A percentile compares a stretch with the other conserved stretches of the same genome.
Evolutionary conservation across 306 rosid genomes (phyloP).

Genomic region (Erythrophleum fordii): DNA sequence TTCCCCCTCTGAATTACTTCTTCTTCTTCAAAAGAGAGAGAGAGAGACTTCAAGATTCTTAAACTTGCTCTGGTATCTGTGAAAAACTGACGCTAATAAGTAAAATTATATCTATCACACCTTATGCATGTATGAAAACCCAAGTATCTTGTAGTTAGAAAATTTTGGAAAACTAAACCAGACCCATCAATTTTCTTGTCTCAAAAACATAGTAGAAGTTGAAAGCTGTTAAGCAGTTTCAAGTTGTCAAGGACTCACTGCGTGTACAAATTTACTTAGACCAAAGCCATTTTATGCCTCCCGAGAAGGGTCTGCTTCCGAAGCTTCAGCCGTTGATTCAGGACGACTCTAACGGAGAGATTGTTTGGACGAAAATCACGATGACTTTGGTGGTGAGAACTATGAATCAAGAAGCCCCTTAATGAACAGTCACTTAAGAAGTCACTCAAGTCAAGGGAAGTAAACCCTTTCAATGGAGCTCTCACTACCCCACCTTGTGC

Average conservation of each 20-base stretch:
- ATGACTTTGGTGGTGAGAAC: slow-evolving; percentile 37
- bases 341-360: slow-evolving; percentile 40
- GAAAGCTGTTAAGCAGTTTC: slow-evolving; percentile 38
- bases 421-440: slow-evolving; percentile 31
- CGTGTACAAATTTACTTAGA: slow-evolving; percentile 33
- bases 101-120: not conserved
- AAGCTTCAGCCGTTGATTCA: slow-evolving; percentile 58
- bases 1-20: not conserved
- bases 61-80: slow-evolving; percentile 5
- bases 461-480: slow-evolving; percentile 35
- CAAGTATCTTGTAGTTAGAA: slow-evolving; percentile 13
- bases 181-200: slow-evolving; percentile 22
- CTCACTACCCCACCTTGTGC: slow-evolving; percentile 34
- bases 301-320: slow-evolving; percentile 42
- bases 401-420: slow-evolving; percentile 28
- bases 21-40: not conserved
- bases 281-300: slow-evolving; percentile 48
- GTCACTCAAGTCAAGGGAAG: slow-evolving; percentile 36
- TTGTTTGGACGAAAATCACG: slow-evolving; percentile 38
- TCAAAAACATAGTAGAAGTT: slow-evolving; percentile 20
- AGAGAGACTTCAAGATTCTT: not conserved
- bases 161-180: slow-evolving; percentile 37
- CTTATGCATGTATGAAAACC: not conserved
- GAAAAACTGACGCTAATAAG: slow-evolving; percentile 24
- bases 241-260: slow-evolving; percentile 38